Evolutionary conservation across 2,329 filamentous ascomycete genomes (phyloP).

Genomic region (Chaetomiaceae sp.): DNA sequence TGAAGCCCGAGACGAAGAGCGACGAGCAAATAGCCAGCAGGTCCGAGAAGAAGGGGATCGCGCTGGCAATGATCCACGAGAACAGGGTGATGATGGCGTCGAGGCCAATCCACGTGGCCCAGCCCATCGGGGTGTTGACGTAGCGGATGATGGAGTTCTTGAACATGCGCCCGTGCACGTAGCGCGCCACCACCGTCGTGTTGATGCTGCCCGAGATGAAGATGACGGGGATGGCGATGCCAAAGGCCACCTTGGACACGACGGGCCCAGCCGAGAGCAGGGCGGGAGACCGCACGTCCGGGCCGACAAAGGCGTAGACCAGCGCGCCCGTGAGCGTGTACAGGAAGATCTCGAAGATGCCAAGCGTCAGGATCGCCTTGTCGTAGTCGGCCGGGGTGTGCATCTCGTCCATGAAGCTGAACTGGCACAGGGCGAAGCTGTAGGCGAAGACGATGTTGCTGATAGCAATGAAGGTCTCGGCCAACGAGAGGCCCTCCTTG

Average conservation of each 20-base stretch:
- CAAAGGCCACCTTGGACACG: conserved; percentile 64
- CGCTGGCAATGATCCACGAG: conserved; percentile 66
- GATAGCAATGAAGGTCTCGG: conserved; percentile 55
- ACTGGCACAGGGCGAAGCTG: conserved; percentile 49
- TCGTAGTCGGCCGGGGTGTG: conserved; percentile 43
- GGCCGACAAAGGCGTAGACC: conserved; percentile 65
- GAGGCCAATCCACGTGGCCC: conserved; percentile 52
- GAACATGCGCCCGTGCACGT: conserved; percentile 43
- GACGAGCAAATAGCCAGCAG: conserved; percentile 53
- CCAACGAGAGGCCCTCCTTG: conserved; percentile 42
- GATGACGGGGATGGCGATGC: conserved; percentile 66
- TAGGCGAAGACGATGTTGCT: conserved; percentile 70
- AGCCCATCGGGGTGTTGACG: conserved; percentile 46
- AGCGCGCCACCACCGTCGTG: conserved; percentile 43
- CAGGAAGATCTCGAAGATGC: conserved; percentile 56
- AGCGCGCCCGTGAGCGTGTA: conserved; percentile 64
- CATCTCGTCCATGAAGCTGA: conserved; percentile 52
- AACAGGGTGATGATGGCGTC: conserved; percentile 54
- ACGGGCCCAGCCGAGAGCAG: conserved; percentile 57
- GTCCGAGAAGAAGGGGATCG: conserved; percentile 68
- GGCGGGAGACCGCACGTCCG: conserved; percentile 59
- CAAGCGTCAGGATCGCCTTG: conserved; percentile 57
- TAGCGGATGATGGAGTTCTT: conserved; percentile 40
- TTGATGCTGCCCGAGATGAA: conserved; percentile 71
- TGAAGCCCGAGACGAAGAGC: conserved; percentile 47